Conservation (phyloP, 2,329 filamentous ascomycete species). For the Kalaharituber pfeilii region DNA sequence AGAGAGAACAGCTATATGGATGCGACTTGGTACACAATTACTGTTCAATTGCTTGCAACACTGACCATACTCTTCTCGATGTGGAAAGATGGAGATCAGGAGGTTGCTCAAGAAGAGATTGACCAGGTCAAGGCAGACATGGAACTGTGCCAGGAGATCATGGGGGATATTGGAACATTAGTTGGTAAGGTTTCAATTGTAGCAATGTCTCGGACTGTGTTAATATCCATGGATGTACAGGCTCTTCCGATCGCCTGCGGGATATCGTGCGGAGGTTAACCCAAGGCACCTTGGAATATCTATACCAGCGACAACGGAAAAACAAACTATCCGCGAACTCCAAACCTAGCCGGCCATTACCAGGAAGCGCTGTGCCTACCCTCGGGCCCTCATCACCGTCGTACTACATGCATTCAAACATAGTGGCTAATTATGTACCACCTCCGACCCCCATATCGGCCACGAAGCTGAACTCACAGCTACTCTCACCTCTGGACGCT, state of each 20-base stretch:
- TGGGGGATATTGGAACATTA: slow-evolving; percentile 48
- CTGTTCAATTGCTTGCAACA: slow-evolving; percentile 54
- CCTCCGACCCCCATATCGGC: not conserved
- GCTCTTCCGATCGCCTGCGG: not conserved
- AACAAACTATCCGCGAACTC: not conserved
- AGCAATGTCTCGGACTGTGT: not conserved
- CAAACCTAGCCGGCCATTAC: not conserved
- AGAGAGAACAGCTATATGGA: slow-evolving; percentile 49
- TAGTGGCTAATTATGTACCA: not conserved
- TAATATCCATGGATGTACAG: not conserved
- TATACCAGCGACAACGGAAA: not conserved
- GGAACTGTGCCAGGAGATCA: slow-evolving; percentile 49
- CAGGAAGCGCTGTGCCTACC: not conserved
- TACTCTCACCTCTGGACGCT: not conserved
- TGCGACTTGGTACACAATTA: slow-evolving; percentile 60
- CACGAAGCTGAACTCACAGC: not conserved
- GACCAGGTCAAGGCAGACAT: slow-evolving; percentile 47
- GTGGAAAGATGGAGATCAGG: slow-evolving; percentile 45
- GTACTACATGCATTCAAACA: not conserved
- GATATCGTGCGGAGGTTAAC: not conserved
- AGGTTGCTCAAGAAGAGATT: slow-evolving; percentile 41
- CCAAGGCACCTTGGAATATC: not conserved
- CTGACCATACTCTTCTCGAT: slow-evolving; percentile 54
- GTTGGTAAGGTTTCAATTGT: slow-evolving; percentile 31
- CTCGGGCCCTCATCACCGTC: not conserved